Base-by-base conservation (phyloP, 306 rosid genomes). In the Quercus aquifolioides region DNA sequence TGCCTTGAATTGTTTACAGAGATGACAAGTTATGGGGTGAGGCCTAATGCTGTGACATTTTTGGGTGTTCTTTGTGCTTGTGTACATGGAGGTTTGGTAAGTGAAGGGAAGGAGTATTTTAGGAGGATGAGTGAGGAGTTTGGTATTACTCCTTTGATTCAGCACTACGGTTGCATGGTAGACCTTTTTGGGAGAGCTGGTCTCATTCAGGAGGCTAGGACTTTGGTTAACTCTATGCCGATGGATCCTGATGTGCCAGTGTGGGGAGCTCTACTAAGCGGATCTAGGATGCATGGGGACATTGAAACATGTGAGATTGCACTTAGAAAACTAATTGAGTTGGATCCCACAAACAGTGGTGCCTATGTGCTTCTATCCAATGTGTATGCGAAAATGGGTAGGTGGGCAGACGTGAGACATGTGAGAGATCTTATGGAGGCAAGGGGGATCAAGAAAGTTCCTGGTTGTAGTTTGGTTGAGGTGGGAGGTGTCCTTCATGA, bases 131-230 rank as follows among this genome's bases (percentile, higher is more conserved):
- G 55, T 23, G 81, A 70, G 43, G 90, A 86, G 21, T 87, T 80
- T 79, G 82, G 85, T 81, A 20, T 85, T 52, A 65, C 33, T 74
- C 90, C 92, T 78, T 21, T 82, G 64, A 85, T 91, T 57, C 91
- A 91, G 64, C 95, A 91, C 73, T 87, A 82, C 72, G 95, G 95
- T 69, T 87, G 95, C 81, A 67, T 89, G 77, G 91, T 91, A 25
- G 95, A 91, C 56, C 74, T 91, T 5, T 85, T 82, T 69, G 82
- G 92, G 33, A 84, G 87, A 84, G 89, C 89, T 4, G 92, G 91
- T 71, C 74, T 74, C 8, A 73, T 87, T 56, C 38, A 54, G 69
- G 90, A 89, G 49, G 91, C 95, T 43, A 74, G 79, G 87, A 78
- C 62, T 58, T 77, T 84, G 62, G 87, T 89, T 55, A 87, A 85